phyloP scores from a whole-genome alignment of 2,329 filamentous ascomycete species.

The Aspergillus sp. region DNA sequence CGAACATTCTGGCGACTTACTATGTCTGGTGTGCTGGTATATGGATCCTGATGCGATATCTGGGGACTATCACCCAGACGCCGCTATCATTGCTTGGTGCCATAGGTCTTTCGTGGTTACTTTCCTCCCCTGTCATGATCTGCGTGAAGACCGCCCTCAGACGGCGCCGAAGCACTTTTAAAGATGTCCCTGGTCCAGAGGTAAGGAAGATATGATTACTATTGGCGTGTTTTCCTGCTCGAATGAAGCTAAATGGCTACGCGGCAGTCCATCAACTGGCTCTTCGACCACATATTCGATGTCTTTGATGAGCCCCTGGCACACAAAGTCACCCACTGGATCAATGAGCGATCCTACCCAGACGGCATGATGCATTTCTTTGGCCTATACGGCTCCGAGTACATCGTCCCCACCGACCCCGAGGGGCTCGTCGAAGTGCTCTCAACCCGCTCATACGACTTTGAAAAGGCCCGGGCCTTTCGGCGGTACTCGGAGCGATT shows the following conservation, averaged over 20 bases:
- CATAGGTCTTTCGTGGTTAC: neutral
- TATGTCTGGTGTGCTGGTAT: no score
- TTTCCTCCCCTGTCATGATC: neutral
- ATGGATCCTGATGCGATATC: neutral
- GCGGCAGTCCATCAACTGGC: neutral
- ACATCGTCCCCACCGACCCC: neutral
- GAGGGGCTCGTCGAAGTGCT: neutral
- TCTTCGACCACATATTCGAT: conserved; percentile 3
- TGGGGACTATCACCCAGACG: neutral
- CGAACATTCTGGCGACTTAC: no score
- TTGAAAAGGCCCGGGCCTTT: neutral
- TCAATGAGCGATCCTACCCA: neutral
- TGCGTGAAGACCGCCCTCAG: neutral
- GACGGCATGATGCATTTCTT: conserved; percentile 6
- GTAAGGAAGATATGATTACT: no score
- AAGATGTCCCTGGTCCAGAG: conserved; percentile 3
- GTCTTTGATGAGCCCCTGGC: conserved; percentile 1
- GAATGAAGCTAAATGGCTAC: neutral
- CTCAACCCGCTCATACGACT: neutral
- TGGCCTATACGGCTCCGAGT: neutral
- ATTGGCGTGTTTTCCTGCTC: neutral
- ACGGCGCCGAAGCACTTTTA: neutral
- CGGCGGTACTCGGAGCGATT: neutral
- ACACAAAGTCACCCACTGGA: neutral
- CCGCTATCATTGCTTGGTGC: neutral